A percentile compares a stretch with the other conserved stretches of the same genome.
phyloP scores from a whole-genome alignment of 2,329 filamentous ascomycete genomes.

The Calonectria pseudoturangicola region DNA sequence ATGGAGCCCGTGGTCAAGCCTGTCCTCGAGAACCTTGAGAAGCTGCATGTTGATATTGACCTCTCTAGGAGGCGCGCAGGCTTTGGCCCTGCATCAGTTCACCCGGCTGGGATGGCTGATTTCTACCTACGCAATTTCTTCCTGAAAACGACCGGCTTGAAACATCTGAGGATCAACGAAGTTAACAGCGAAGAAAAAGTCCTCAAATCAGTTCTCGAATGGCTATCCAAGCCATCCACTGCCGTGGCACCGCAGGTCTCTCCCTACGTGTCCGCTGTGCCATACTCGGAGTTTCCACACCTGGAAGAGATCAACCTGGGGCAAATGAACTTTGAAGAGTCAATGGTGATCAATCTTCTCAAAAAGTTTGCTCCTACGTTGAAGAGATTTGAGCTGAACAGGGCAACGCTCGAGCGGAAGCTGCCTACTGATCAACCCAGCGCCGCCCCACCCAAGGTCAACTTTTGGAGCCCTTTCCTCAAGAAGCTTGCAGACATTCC shows the following conservation, averaged over 20 bases:
- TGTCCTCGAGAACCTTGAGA: slow-evolving; percentile 67
- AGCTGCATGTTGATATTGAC: slow-evolving; percentile 61
- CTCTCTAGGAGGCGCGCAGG: slow-evolving; percentile 39
- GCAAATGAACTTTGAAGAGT: slow-evolving; percentile 55
- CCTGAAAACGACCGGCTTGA: slow-evolving; percentile 61
- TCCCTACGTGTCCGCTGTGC: slow-evolving; percentile 24
- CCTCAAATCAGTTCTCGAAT: slow-evolving; percentile 60
- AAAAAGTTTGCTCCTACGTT: slow-evolving; percentile 67
- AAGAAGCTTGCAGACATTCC: slow-evolving; percentile 56
- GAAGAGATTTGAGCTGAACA: slow-evolving; percentile 66
- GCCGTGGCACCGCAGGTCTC: neutral
- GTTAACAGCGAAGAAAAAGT: slow-evolving; percentile 27
- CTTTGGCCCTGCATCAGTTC: neutral
- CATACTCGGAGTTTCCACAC: slow-evolving; percentile 56
- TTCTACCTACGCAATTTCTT: slow-evolving; percentile 53
- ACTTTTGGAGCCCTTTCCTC: slow-evolving; percentile 65
- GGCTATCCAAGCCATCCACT: slow-evolving; percentile 56
- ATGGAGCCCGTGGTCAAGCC: slow-evolving; percentile 60
- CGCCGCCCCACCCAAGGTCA: slow-evolving; percentile 47
- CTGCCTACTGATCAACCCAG: slow-evolving; percentile 33
- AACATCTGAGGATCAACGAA: slow-evolving; percentile 72
- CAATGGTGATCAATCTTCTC: slow-evolving; percentile 59
- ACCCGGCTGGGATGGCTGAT: slow-evolving; percentile 31
- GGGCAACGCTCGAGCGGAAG: slow-evolving; percentile 57
- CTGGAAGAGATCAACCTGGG: slow-evolving; percentile 68